Percentiles rank a stretch among this genome's conserved stretches.
These are phyloP conservation scores for Prunus mongolica DNA, from an alignment of 306 rosid species.

Conservation along the genomic window DNA sequence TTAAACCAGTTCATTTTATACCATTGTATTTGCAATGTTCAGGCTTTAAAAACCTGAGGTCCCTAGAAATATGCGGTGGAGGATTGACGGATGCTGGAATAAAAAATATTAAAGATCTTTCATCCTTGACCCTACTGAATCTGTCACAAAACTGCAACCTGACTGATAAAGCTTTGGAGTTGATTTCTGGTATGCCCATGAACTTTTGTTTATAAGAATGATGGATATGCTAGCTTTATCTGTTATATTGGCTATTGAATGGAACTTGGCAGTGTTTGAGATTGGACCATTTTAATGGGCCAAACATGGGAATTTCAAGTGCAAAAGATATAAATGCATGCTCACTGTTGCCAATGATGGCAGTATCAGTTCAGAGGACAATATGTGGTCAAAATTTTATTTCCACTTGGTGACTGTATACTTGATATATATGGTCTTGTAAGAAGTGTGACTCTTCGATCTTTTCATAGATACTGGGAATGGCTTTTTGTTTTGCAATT, in stretches of 20 bases:
- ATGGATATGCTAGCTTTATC: conserved; percentile 11
- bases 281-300: not conserved
- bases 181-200: conserved; percentile 60
- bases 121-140: conserved; percentile 74
- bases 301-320: not conserved
- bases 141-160: conserved; percentile 86
- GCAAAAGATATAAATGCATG: not conserved
- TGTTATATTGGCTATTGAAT: not conserved
- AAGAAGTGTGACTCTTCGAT: not conserved
- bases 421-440: not conserved
- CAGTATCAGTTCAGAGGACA: not conserved
- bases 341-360: not conserved
- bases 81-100: conserved; percentile 91
- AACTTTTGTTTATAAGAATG: conserved; percentile 6
- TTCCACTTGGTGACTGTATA: not conserved
- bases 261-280: not conserved
- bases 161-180: conserved; percentile 78
- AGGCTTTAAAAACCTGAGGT: conserved; percentile 84
- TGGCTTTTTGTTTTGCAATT: not conserved
- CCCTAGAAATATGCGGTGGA: conserved; percentile 94
- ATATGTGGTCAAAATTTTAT: not conserved
- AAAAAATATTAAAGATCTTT: conserved; percentile 75
- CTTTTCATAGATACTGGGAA: not conserved
- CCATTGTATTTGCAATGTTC: conserved; percentile 18
- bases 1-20: not conserved